Evolutionary conservation across 2,329 filamentous ascomycete genomes (phyloP).

Genomic region (Xylaria sp.): DNA sequence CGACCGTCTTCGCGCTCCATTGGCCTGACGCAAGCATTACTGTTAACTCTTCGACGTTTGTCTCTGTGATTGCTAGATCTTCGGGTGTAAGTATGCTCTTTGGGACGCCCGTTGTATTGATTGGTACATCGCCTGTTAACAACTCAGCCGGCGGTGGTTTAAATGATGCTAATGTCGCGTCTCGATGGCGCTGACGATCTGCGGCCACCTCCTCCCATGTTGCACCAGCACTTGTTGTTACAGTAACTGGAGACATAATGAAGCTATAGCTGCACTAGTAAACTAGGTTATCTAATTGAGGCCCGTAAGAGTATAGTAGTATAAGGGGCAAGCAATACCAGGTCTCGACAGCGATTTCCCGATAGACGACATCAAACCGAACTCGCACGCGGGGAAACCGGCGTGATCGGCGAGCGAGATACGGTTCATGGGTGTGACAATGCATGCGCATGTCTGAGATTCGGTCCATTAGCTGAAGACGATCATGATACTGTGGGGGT

Average conservation of each 20-base stretch:
- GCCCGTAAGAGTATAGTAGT: background rate
- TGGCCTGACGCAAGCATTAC: slow-evolving; percentile 55
- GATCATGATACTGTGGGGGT: slow-evolving; percentile 25
- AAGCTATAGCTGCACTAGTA: background rate
- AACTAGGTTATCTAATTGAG: background rate
- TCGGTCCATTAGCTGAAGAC: background rate
- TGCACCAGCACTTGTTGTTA: slow-evolving; percentile 46
- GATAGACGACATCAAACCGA: background rate
- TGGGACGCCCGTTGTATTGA: slow-evolving; percentile 59
- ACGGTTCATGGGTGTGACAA: background rate
- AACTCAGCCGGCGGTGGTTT: slow-evolving; percentile 52
- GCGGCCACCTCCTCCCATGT: slow-evolving; percentile 60
- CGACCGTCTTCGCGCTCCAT: slow-evolving; percentile 57
- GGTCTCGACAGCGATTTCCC: background rate
- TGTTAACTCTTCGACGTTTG: slow-evolving; percentile 56
- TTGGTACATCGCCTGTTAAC: slow-evolving; percentile 48
- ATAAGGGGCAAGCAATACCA: background rate
- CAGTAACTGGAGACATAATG: slow-evolving; percentile 37
- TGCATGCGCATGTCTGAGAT: slow-evolving; percentile 11
- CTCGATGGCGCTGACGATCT: slow-evolving; percentile 57
- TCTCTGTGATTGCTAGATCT: slow-evolving; percentile 62
- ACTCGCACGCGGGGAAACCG: slow-evolving; percentile 20
- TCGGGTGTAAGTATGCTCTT: slow-evolving; percentile 56
- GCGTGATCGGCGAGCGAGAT: background rate
- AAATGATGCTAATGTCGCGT: slow-evolving; percentile 55